Evolutionary conservation across 2,329 filamentous ascomycete species (phyloP), one percentile per base, ranked within the genome.

Genomic region (Fusarium transvaalense): DNA sequence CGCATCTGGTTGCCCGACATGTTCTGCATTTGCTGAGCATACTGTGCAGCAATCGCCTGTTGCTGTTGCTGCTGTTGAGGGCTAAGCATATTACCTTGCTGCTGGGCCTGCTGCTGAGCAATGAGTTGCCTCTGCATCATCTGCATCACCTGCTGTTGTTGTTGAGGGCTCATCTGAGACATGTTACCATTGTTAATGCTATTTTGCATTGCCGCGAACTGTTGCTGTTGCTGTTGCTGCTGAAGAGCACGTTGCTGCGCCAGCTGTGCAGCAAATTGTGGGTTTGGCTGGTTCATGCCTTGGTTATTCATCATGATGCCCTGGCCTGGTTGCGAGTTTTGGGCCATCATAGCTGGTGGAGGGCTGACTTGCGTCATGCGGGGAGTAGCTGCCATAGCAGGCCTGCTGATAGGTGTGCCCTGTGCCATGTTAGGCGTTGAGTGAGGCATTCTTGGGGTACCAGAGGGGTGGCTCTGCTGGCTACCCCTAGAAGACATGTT

Each of bases 401-500:
- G 78, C 61, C 86, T 79, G 50, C 80, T 83, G 21, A 89, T 84
- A 1, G 89, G 89, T 1, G 89, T 91, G 29, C 83, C 84, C 60
- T 89, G 86, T 14, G 80, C 71, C 76, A 90, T 86, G 63, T 86
- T 88, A 3, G 89, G 89, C 2, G 89, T 91, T 15, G 86, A 83
- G 66, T 83, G 84, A 8, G 84, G 86, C 79, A 90, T 86, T 14
- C 87, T 84, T 27, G 89, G 89, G 12, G 89, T 91, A n/a, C 85
- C 85, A 4, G 86, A 84, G 4, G 83, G 82, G 76, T 91, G 88
- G 68, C 89, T 91, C 73, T 91, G 88, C 72, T 91, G 89, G 72
- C 88, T 91, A 59, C 87, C 86, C 64, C 88, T 84, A 21, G 86
- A 83, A 56, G 86, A 88, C 88, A 90, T 91, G 69, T 82, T 86